Evolutionary conservation across 495 filamentous ascomycete genomes (phyloP).

Genomic region (Aspergillus heteromorphus): DNA sequence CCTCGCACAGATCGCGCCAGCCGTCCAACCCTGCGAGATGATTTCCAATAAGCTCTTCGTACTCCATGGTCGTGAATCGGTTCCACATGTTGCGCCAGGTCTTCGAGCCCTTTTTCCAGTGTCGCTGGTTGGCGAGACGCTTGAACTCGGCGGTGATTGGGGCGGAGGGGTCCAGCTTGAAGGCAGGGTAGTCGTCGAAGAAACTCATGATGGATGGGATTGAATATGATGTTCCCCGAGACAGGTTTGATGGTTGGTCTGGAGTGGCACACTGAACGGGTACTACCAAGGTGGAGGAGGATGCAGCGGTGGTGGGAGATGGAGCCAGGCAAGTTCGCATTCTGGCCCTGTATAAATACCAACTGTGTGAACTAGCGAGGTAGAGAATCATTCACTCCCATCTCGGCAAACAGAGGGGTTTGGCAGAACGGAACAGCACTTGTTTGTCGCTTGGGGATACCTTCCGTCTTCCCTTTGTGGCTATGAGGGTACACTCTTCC

Average conservation of each 20-base stretch:
- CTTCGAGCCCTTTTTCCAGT: slow-evolving; percentile 20
- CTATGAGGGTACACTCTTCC: too few relatives aligned
- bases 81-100: slow-evolving; percentile 19
- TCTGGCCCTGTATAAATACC: too few relatives aligned
- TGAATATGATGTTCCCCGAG: neutral
- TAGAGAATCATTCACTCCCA: too few relatives aligned
- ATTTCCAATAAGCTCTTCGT: slow-evolving; percentile 16
- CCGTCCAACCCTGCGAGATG: slow-evolving; percentile 11
- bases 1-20: slow-evolving; percentile 27
- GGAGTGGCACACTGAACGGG: neutral
- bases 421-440: too few relatives aligned
- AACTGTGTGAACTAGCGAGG: too few relatives aligned
- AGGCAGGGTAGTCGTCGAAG: slow-evolving; percentile 16
- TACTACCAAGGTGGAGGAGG: too few relatives aligned
- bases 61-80: slow-evolving; percentile 18
- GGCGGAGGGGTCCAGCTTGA: slow-evolving; percentile 1
- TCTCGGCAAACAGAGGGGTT: too few relatives aligned
- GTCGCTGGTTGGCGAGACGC: slow-evolving; percentile 8
- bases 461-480: too few relatives aligned
- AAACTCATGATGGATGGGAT: slow-evolving; percentile 1
- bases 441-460: too few relatives aligned
- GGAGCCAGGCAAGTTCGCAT: too few relatives aligned
- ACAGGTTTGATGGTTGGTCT: neutral
- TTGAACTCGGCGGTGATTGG: slow-evolving; percentile 19
- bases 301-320: too few relatives aligned